Conservation (phyloP, 1,284 basidiomycete species). For the Mrakiaceae sp. region DNA sequence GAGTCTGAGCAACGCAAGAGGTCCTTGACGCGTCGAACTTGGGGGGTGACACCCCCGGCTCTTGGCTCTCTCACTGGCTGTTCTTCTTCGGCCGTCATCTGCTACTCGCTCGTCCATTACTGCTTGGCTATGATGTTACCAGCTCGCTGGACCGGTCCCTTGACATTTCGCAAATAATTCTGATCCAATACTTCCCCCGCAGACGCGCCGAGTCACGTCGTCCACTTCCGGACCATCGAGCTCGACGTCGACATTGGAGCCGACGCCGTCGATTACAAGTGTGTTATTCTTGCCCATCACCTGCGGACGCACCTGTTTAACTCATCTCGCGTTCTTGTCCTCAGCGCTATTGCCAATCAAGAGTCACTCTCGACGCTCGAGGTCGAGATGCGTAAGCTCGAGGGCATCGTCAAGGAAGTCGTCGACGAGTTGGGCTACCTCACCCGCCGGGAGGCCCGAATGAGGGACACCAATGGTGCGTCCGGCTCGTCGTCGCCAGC, state of each 20-base stretch:
- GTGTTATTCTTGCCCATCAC: constrained; percentile 26
- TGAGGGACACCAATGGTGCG: constrained; percentile 85
- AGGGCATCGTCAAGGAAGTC: constrained; percentile 87
- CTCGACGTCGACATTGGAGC: constrained; percentile 96
- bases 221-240: constrained; percentile 61
- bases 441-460: constrained; percentile 75
- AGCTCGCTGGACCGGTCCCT: too few relatives aligned
- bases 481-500: constrained; percentile 19
- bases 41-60: background rate
- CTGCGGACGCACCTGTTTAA: constrained; percentile 1
- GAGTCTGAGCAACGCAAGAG: too few relatives aligned
- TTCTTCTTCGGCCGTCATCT: background rate
- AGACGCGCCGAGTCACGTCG: constrained; percentile 42
- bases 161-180: too few relatives aligned
- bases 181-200: background rate
- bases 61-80: background rate
- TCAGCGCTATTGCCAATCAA: constrained; percentile 92
- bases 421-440: constrained; percentile 89
- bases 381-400: constrained; percentile 95
- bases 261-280: constrained; percentile 98
- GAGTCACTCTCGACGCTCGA: constrained; percentile 91
- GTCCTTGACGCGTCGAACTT: too few relatives aligned
- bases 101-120: too few relatives aligned
- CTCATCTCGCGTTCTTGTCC: background rate
- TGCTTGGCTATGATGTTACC: too few relatives aligned